Percentiles rank a stretch among this genome's conserved stretches.
phyloP scores from a whole-genome alignment of 2,329 filamentous ascomycete species.

The Xylaria digitata region DNA sequence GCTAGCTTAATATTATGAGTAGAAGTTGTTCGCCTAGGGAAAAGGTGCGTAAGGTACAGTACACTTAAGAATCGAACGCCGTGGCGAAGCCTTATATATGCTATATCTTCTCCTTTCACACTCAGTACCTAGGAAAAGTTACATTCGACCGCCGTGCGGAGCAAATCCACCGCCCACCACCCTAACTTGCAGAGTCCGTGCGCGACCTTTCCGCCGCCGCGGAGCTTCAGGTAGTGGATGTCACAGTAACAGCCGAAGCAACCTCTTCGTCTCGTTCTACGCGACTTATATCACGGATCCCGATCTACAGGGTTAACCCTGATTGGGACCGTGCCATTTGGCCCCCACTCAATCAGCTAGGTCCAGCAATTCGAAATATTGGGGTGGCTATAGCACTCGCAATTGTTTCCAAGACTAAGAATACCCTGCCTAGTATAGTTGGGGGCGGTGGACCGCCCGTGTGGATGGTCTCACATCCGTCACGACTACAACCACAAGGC shows the following conservation, averaged over 20 bases:
- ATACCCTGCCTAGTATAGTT: background rate
- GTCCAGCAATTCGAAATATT: no score
- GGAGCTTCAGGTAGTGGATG: conserved; percentile 8
- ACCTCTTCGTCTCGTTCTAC: background rate
- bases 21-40: background rate
- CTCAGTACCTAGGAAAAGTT: background rate
- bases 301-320: no score
- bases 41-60: background rate
- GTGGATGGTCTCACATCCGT: background rate
- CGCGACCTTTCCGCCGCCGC: conserved; percentile 25
- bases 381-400: no score
- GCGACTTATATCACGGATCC: background rate
- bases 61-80: conserved; percentile 45
- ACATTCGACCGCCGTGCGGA: conserved; percentile 35
- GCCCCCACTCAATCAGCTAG: no score
- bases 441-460: background rate
- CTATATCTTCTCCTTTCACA: background rate
- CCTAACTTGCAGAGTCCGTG: background rate
- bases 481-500: background rate
- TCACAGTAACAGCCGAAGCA: background rate
- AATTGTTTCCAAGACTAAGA: background rate
- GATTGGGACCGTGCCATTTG: no score
- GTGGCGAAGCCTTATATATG: background rate
- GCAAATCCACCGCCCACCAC: background rate
- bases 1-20: background rate